Base-by-base conservation (phyloP, 2,329 filamentous ascomycete species). In the Aspergillus jensenii region DNA sequence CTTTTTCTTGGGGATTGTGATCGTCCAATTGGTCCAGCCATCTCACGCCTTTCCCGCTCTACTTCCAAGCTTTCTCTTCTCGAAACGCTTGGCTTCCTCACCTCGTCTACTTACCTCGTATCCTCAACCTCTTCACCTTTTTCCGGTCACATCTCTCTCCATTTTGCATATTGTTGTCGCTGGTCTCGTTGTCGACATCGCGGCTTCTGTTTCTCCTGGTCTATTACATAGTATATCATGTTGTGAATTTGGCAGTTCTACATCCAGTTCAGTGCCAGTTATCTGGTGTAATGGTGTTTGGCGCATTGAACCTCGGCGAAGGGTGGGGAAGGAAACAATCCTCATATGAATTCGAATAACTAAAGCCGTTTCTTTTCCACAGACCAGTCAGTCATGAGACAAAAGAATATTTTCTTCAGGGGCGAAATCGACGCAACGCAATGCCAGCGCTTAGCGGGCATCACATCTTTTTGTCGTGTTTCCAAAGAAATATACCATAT, bases 261-360 rank as follows among this genome's bases (percentile, higher is more conserved):
- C 52, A 55, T 41, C n/a, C 49, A 55, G 35, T 56, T 61, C 52
- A 60, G 58, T 56, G 58, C 60, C 62, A 62, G 59, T 53, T 59
- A 8, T 58, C 59, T 61, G 63, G 62, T 63, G 63, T 66, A 64
- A 59, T 55, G 52, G 52, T 55, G 65, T 65, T 67, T 66, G 59
- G 65, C 62, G 65, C 60, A 62, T 61, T 46, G 61, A 59, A 55
- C 45, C 44, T 46, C 59, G 39, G 52, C 35, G 44, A 48, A 48
- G 31, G 46, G 31, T 25, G 31, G 19, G 35, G 33, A 48, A 23
- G 44, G 35, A 48, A 25, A 12, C 27, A 25, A 21, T n/a, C 21
- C 39, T 50, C 49, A 50, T 44, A 37, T 50, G 44, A 49, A 25
- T 51, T 44, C 37, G 17, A 44, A 47, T 52, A 27, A 45, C 35